phyloP scores from a whole-genome alignment of 208 protist genomes.

The Leishmania braziliensis region DNA sequence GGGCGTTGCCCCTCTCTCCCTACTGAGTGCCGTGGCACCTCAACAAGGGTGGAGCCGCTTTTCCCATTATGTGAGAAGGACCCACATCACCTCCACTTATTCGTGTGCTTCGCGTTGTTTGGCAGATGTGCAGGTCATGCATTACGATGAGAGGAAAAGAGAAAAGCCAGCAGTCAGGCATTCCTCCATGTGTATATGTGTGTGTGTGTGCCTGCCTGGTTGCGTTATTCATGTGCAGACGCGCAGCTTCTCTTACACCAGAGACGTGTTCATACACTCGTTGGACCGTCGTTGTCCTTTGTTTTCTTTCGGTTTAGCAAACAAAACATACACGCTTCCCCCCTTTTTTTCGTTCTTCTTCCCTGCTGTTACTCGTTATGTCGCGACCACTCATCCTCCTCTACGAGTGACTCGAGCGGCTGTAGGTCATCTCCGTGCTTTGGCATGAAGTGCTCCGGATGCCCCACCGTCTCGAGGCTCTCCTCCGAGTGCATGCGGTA shows the following conservation, averaged over 20 bases:
- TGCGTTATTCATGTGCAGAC: neutral
- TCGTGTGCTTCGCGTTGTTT: neutral
- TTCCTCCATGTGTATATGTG: too few relatives aligned
- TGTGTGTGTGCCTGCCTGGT: neutral
- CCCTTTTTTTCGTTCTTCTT: neutral
- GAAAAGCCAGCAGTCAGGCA: neutral
- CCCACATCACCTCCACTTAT: neutral
- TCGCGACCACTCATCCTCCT: conserved; percentile 75
- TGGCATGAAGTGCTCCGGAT: conserved; percentile 29
- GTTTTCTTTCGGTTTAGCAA: neutral
- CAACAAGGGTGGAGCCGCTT: neutral
- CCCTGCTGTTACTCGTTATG: conserved; percentile 14
- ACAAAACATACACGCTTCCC: neutral
- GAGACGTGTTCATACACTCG: neutral
- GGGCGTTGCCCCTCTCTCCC: neutral
- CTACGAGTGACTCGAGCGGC: conserved; percentile 78
- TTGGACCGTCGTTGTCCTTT: neutral
- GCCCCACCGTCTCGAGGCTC: conserved; percentile 68
- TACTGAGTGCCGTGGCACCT: neutral
- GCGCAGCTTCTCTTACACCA: neutral
- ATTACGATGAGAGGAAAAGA: neutral
- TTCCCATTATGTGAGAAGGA: neutral
- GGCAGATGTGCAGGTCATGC: neutral
- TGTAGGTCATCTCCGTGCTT: conserved; percentile 75
- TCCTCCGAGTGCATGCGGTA: conserved; percentile 87